These are phyloP conservation scores for Avena eriantha DNA, from an alignment of 176 grass and related monocot genomes.

Conservation along the genomic window DNA sequence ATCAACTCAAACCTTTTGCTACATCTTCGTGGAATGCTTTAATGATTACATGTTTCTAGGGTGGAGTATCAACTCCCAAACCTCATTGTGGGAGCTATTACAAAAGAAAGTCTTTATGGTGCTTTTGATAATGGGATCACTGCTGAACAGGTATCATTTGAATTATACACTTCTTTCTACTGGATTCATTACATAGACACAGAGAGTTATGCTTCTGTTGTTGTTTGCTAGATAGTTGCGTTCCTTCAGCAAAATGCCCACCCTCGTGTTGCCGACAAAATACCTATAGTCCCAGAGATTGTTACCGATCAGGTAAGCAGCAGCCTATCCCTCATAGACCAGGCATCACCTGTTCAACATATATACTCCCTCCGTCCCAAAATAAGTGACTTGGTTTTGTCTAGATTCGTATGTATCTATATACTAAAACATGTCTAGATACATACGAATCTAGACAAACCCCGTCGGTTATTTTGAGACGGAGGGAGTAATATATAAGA, in stretches of 20 bases:
- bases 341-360: neutral
- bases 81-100: constrained; percentile 88
- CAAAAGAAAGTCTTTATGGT: constrained; percentile 93
- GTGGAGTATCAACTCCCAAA: constrained; percentile 97
- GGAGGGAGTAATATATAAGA: neutral
- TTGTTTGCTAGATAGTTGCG: constrained; percentile 72
- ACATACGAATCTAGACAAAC: too few species aligned
- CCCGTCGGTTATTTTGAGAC: too few species aligned
- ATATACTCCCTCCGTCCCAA: neutral
- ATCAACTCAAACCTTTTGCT: too few species aligned
- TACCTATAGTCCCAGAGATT: constrained; percentile 74
- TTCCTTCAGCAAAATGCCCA: constrained; percentile 94
- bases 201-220: neutral
- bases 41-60: constrained; percentile 45
- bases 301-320: constrained; percentile 78
- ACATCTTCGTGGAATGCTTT: neutral
- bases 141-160: constrained; percentile 74
- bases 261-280: constrained; percentile 80
- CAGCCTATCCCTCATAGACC: neutral
- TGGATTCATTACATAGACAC: neutral
- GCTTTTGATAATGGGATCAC: constrained; percentile 95
- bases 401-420: too few species aligned
- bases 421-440: too few species aligned
- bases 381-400: too few species aligned
- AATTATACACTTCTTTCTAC: constrained; percentile 20